These are phyloP conservation scores for Solanum neorickii DNA, from an alignment of 257 asterid species.

Conservation along the genomic window DNA sequence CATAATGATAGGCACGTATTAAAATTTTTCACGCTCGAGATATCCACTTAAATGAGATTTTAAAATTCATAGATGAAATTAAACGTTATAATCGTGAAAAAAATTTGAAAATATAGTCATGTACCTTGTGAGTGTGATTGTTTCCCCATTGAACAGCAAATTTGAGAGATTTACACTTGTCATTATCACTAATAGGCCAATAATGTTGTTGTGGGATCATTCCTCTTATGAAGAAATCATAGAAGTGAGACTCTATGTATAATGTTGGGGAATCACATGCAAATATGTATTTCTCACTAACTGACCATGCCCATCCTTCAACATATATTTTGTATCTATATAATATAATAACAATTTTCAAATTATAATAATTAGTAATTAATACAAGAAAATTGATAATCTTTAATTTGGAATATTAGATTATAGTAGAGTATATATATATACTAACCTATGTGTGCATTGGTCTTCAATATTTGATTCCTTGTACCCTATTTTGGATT, in stretches of 20 bases:
- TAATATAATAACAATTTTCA: background rate
- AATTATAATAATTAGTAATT: background rate
- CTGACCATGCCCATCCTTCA: slow-evolving; percentile 7
- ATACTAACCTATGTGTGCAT: background rate
- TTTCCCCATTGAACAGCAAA: slow-evolving; percentile 11
- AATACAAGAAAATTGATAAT: background rate
- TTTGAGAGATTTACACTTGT: slow-evolving; percentile 4
- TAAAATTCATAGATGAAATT: background rate
- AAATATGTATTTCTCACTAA: slow-evolving; percentile 1
- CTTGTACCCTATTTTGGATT: background rate
- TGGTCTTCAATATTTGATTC: background rate
- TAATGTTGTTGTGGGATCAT: slow-evolving; percentile 1
- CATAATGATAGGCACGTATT: too few relatives aligned
- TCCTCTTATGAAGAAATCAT: slow-evolving; percentile 7
- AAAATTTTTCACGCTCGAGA: background rate
- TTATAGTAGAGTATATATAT: too few relatives aligned
- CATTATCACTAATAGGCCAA: background rate
- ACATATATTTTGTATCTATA: slow-evolving; percentile 1
- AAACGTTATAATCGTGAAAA: background rate
- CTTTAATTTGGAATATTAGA: background rate
- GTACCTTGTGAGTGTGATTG: background rate
- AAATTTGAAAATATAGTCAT: background rate
- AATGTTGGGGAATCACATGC: slow-evolving; percentile 2
- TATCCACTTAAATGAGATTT: background rate
- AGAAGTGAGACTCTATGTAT: background rate